Percentiles rank a stretch among this genome's conserved stretches.
Conservation (phyloP, 768 basidiomycete species). For the Cystofilobasidium macerans region DNA sequence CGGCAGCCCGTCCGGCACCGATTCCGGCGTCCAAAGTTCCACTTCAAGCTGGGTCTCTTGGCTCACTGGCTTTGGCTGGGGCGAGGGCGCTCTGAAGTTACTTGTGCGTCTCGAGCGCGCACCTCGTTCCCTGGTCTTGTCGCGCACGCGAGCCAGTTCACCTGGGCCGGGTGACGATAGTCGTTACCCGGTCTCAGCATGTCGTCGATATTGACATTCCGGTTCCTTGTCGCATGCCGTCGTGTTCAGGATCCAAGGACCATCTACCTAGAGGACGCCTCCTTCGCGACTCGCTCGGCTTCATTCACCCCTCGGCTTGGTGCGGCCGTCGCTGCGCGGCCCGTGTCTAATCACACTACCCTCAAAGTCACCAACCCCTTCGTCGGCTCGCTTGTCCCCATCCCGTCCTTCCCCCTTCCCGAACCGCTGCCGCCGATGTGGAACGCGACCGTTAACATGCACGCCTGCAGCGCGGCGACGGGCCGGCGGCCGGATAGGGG, state of each 20-base stretch:
- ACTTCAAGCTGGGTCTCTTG: slow-evolving; percentile 21
- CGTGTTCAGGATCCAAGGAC: not conserved
- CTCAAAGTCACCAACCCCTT: slow-evolving; percentile 14
- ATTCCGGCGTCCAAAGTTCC: not conserved
- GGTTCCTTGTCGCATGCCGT: too few relatives aligned
- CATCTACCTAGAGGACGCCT: not conserved
- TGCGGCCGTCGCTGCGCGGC: not conserved
- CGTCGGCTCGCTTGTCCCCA: slow-evolving; percentile 16
- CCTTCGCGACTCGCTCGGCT: slow-evolving; percentile 22
- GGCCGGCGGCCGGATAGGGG: not conserved
- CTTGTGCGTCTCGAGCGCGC: slow-evolving; percentile 9
- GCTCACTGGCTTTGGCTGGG: slow-evolving; percentile 18
- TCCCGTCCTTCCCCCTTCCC: slow-evolving; percentile 1
- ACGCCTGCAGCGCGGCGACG: not conserved
- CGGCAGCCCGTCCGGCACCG: too few relatives aligned
- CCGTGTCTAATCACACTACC: not conserved
- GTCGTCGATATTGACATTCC: too few relatives aligned
- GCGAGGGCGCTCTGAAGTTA: slow-evolving; percentile 18
- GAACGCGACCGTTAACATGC: not conserved
- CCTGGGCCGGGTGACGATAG: too few relatives aligned
- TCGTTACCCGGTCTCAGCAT: too few relatives aligned
- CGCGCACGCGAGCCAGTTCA: too few relatives aligned
- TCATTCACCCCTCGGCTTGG: slow-evolving; percentile 19
- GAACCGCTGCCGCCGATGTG: not conserved
- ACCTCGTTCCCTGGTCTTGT: not conserved